These are phyloP conservation scores for Nakazawaea sp. DNA, from an alignment of 805 yeast genomes.

Conservation along the genomic window DNA sequence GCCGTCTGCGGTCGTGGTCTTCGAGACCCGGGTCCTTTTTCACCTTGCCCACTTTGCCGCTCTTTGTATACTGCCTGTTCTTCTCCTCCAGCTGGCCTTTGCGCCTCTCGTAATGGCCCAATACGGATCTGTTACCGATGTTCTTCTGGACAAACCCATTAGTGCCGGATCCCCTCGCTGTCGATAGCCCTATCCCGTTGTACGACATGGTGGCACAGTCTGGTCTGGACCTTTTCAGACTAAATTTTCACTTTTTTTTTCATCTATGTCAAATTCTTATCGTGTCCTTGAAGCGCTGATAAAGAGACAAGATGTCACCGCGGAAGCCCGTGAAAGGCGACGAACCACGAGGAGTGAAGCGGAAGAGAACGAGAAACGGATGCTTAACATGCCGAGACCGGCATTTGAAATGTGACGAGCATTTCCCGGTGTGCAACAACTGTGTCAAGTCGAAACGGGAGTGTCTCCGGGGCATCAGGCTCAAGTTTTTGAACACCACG, in stretches of 20 bases:
- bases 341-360: constrained; percentile 2
- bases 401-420: constrained; percentile 64
- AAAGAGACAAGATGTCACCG: no score
- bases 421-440: constrained; percentile 52
- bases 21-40: constrained; percentile 21
- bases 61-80: constrained; percentile 10
- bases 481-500: constrained; percentile 29
- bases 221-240: no score
- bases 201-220: constrained; percentile 40
- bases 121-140: constrained; percentile 21
- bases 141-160: constrained; percentile 54
- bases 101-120: constrained; percentile 32
- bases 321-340: no score
- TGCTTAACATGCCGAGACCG: constrained; percentile 59
- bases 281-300: no score
- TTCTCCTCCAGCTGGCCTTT: constrained; percentile 18
- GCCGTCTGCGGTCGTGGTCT: constrained; percentile 29
- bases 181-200: constrained; percentile 50
- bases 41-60: constrained; percentile 9
- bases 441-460: constrained; percentile 41
- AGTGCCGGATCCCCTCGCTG: constrained; percentile 57
- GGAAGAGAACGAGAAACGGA: constrained; percentile 30
- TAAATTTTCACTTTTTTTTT: no score
- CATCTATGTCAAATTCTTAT: no score
- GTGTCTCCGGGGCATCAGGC: constrained; percentile 39